phyloP scores from a whole-genome alignment of 2,329 filamentous ascomycete species.

The Aspergillus pseudoviridinutans region DNA sequence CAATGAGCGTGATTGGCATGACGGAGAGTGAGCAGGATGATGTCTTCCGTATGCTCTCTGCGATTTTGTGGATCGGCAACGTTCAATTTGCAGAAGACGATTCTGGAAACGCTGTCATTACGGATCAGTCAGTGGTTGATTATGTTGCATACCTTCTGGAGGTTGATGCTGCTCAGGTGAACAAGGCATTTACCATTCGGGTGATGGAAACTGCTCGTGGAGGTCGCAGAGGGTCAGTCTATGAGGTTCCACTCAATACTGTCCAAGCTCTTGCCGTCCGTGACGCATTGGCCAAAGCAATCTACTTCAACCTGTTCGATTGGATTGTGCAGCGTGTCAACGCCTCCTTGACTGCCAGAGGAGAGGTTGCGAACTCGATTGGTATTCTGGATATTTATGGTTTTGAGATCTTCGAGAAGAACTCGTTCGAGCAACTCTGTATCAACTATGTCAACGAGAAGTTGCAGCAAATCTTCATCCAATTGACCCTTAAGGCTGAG shows the following conservation, averaged over 20 bases:
- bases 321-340: slow-evolving; percentile 97
- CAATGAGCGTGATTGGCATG: slow-evolving; percentile 92
- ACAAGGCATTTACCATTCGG: slow-evolving; percentile 84
- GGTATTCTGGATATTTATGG: slow-evolving; percentile 99
- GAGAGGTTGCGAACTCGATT: slow-evolving; percentile 74
- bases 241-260: slow-evolving; percentile 76
- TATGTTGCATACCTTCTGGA: slow-evolving; percentile 93
- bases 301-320: slow-evolving; percentile 96
- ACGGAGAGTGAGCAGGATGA: slow-evolving; percentile 86
- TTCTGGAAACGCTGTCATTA: slow-evolving; percentile 78
- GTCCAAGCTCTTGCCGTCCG: slow-evolving; percentile 81
- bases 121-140: slow-evolving; percentile 85
- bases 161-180: slow-evolving; percentile 72
- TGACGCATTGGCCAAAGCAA: slow-evolving; percentile 89
- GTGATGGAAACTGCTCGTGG: slow-evolving; percentile 71
- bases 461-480: slow-evolving; percentile 97
- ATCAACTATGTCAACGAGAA: slow-evolving; percentile 99
- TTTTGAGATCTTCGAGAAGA: slow-evolving; percentile 98
- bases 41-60: slow-evolving; percentile 91
- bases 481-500: slow-evolving; percentile 91
- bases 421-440: slow-evolving; percentile 97
- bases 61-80: slow-evolving; percentile 92
- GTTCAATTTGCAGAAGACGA: slow-evolving; percentile 88
- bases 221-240: slow-evolving; percentile 62
- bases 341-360: slow-evolving; percentile 74